Evolutionary conservation across 2,329 filamentous ascomycete genomes (phyloP).

Genomic region (Cladosporium velox): DNA sequence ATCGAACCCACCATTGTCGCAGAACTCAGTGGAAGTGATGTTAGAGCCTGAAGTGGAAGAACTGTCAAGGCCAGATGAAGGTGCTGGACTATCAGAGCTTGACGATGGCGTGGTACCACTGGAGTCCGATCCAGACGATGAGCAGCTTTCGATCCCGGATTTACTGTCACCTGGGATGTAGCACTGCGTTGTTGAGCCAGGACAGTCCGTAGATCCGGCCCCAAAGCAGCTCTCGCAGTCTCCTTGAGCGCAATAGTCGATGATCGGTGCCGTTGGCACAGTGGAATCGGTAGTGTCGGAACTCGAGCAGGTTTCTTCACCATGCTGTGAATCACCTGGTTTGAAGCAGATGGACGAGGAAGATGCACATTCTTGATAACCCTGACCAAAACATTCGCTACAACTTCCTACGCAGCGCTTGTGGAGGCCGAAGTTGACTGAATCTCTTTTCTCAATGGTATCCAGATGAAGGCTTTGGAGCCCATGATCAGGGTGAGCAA

Average conservation of each 20-base stretch:
- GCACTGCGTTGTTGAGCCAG: neutral
- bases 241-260: neutral
- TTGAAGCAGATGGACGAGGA: conserved; percentile 7
- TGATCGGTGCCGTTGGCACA: neutral
- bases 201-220: neutral
- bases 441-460: neutral
- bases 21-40: neutral
- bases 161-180: conserved; percentile 1
- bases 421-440: neutral
- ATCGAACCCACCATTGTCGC: neutral
- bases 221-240: neutral
- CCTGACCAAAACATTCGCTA: neutral
- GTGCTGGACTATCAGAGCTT: neutral
- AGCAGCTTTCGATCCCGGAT: neutral
- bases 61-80: neutral
- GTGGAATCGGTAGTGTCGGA: no score
- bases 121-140: neutral
- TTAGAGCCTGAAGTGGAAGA: neutral
- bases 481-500: neutral
- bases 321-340: conserved; percentile 2
- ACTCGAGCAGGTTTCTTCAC: conserved; percentile 5
- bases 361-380: neutral
- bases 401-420: conserved; percentile 11
- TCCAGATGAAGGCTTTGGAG: neutral
- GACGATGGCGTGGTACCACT: neutral